phyloP scores from a whole-genome alignment of 2,329 filamentous ascomycete species.

The Pseudopithomyces chartarum region DNA sequence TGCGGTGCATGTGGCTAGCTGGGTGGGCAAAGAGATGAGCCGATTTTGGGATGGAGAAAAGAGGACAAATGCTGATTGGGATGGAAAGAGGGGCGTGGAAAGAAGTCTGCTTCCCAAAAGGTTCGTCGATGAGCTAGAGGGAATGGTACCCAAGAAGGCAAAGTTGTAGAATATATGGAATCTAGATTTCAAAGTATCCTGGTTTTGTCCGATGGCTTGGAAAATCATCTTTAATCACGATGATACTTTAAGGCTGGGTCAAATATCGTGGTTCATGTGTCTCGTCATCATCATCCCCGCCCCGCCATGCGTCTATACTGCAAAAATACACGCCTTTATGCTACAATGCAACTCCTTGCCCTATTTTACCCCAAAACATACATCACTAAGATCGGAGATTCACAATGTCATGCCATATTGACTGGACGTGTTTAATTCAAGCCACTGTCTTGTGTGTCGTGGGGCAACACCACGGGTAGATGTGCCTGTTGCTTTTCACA shows the following conservation, averaged over 20 bases:
- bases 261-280: not conserved
- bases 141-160: constrained; percentile 21
- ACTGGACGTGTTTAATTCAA: too few relatives aligned
- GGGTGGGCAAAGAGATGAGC: constrained; percentile 45
- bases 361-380: not conserved
- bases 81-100: constrained; percentile 31
- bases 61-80: constrained; percentile 40
- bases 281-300: not conserved
- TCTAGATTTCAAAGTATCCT: too few relatives aligned
- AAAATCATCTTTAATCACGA: too few relatives aligned
- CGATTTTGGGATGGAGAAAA: constrained; percentile 44
- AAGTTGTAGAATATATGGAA: constrained; percentile 24
- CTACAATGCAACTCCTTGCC: too few relatives aligned
- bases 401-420: too few relatives aligned
- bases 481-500: not conserved
- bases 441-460: too few relatives aligned
- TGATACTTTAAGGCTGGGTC: too few relatives aligned
- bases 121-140: constrained; percentile 36
- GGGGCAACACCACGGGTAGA: not conserved
- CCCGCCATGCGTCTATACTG: not conserved
- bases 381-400: too few relatives aligned
- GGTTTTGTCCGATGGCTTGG: too few relatives aligned
- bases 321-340: not conserved
- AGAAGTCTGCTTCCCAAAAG: constrained; percentile 33
- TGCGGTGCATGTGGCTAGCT: constrained; percentile 57